Percentiles rank a stretch among this genome's conserved stretches.
These are phyloP conservation scores for Lentinula raphanica DNA, from an alignment of 768 basidiomycete genomes.

Conservation along the genomic window DNA sequence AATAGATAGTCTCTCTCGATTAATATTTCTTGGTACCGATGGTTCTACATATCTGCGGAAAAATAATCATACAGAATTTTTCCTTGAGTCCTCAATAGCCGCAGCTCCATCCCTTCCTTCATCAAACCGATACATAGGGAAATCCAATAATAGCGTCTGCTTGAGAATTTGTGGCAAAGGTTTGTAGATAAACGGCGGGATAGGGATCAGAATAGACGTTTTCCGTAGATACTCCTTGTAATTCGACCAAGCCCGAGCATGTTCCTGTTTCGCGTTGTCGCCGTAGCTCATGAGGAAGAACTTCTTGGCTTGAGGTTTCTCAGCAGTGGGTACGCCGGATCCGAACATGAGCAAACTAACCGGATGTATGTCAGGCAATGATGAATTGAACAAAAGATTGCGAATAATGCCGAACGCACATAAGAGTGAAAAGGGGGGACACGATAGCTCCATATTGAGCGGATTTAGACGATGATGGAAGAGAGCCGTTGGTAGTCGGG, in stretches of 20 bases:
- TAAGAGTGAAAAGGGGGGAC: slow-evolving; percentile 59
- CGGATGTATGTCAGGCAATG: neutral
- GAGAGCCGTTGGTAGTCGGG: slow-evolving; percentile 43
- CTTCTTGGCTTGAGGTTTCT: slow-evolving; percentile 58
- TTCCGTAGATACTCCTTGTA: slow-evolving; percentile 51
- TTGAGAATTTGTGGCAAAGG: slow-evolving; percentile 49
- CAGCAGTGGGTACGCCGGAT: slow-evolving; percentile 65
- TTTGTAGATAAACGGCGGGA: slow-evolving; percentile 52
- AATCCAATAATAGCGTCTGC: slow-evolving; percentile 52
- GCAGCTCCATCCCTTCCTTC: slow-evolving; percentile 42
- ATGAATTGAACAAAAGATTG: neutral
- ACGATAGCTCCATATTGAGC: slow-evolving; percentile 59
- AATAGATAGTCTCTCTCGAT: too few species aligned
- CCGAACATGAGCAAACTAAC: slow-evolving; percentile 56
- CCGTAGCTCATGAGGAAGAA: slow-evolving; percentile 51
- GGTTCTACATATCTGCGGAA: too few species aligned
- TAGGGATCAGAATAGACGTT: slow-evolving; percentile 58
- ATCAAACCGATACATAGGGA: slow-evolving; percentile 56
- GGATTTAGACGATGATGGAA: slow-evolving; percentile 36
- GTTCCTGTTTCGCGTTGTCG: slow-evolving; percentile 23
- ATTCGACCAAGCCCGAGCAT: slow-evolving; percentile 38
- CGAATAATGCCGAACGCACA: slow-evolving; percentile 51
- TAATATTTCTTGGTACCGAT: too few species aligned
- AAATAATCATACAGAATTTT: neutral
- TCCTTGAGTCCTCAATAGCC: slow-evolving; percentile 34